phyloP scores from a whole-genome alignment of 805 yeast species.

The Ogataea kodamae region DNA sequence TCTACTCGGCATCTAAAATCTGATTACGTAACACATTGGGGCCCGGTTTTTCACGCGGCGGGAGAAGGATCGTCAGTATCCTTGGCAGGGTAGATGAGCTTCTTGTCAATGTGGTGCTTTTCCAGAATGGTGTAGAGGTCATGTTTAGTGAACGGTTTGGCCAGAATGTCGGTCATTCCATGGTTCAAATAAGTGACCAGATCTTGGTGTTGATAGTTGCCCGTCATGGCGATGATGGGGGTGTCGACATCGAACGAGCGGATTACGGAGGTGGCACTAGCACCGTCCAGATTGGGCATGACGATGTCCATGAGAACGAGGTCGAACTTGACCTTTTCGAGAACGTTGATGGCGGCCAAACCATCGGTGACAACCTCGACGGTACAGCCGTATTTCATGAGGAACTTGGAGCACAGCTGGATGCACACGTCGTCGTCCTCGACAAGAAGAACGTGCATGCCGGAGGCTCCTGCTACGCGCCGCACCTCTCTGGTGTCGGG shows the following conservation, averaged over 20 bases:
- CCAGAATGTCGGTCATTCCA: conserved; percentile 90
- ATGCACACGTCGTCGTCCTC: conserved; percentile 84
- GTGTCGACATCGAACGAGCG: conserved; percentile 79
- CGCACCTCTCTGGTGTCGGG: conserved; percentile 19
- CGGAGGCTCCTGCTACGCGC: conserved; percentile 34
- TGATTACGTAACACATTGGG: too few species aligned
- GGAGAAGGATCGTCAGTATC: conserved; percentile 22
- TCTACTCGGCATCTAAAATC: too few species aligned
- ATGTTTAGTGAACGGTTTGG: conserved; percentile 89
- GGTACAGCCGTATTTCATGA: conserved; percentile 84
- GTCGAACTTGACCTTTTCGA: conserved; percentile 69
- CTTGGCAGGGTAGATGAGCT: conserved; percentile 24
- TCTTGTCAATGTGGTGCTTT: conserved; percentile 58
- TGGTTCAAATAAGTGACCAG: conserved; percentile 75
- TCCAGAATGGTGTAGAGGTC: conserved; percentile 76
- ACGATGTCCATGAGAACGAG: conserved; percentile 83
- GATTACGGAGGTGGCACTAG: conserved; percentile 86
- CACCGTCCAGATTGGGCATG: conserved; percentile 86
- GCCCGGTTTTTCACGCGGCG: too few species aligned
- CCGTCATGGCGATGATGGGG: conserved; percentile 94
- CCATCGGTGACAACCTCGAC: conserved; percentile 95
- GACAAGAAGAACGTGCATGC: conserved; percentile 67
- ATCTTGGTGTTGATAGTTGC: conserved; percentile 80
- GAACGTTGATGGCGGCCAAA: conserved; percentile 73
- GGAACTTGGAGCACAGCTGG: conserved; percentile 75